Base-by-base conservation (phyloP, 345 rosid species). In the Euphorbia lathyris region DNA sequence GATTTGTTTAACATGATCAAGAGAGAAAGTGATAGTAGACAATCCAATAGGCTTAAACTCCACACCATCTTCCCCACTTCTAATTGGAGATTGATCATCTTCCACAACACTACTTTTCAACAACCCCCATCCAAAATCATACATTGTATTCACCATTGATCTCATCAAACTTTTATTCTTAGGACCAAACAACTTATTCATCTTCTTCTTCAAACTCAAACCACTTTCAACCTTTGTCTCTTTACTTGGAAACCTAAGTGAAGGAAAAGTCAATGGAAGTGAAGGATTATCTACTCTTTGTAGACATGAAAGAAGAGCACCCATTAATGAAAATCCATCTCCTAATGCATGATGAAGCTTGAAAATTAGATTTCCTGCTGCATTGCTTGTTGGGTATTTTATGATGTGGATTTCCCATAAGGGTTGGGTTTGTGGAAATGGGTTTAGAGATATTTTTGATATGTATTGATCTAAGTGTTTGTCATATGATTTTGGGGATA, bases 281-380 rank as follows among this genome's bases (percentile, higher is more conserved):
- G 79, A 72, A 68, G 87, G 86, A 13, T 83, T 26, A 16, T 86
- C 87, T 4, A 81, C 83, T 45, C 88, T 76, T 68, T 83, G 80
- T 2, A 86, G 71, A 36, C 84, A 83, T 55, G 91, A 84, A 63
- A 86, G 80, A 5, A 86, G 84, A 58, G 87, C 87, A 1, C 84
- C 83, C 87, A 86, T 83, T 12, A 86, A 76, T 68, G 84, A 79
- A 36, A 63, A 84, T 11, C 91, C 88, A 57, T 86, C 91, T 0
- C 88, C 91, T n/a, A 86, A 84, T 0, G 91, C 77, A 64, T 86
- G 91, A 65, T 86, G 88, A n/a, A 86, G 79, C 83, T 84, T 86
- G 86, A 86, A 84, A 6, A 86, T 69, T 0, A 74, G 0, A 45
- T 52, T 78, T 0, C 83, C 85, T 12, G 84, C 80, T 27, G 87